phyloP scores from a whole-genome alignment of 1,139 yeast species.

The Protomyces arabidopsidicola region DNA sequence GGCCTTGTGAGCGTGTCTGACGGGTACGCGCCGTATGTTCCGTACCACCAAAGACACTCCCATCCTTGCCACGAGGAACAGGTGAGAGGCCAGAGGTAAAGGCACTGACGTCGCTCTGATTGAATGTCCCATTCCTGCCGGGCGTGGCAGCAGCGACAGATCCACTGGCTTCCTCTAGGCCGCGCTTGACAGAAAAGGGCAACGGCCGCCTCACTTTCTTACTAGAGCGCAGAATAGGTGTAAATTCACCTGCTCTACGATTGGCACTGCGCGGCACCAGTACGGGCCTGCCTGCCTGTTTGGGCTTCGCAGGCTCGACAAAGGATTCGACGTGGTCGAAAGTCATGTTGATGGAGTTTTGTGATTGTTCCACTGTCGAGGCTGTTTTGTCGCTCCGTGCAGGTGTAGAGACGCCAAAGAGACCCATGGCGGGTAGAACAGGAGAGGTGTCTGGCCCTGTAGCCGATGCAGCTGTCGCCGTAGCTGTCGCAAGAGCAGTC shows the following conservation, averaged over 20 bases:
- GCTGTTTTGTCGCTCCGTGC: slow-evolving; percentile 3
- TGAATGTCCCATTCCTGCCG: background rate
- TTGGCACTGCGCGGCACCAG: slow-evolving; percentile 3
- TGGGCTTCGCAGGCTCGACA: slow-evolving; percentile 11
- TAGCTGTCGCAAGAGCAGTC: too few species aligned
- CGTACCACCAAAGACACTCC: background rate
- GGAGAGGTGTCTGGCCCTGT: too few species aligned
- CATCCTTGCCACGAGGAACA: background rate
- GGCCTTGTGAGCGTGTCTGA: background rate
- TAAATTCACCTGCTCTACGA: slow-evolving; percentile 12
- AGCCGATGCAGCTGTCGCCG: too few species aligned
- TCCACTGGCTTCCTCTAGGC: background rate
- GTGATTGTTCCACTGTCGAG: background rate
- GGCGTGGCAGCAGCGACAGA: background rate
- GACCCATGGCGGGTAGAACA: background rate
- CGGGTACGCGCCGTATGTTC: background rate
- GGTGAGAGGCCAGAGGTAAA: background rate
- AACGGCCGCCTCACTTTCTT: background rate
- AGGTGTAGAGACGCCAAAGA: slow-evolving; percentile 16
- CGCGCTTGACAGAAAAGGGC: background rate
- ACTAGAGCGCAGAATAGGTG: slow-evolving; percentile 6
- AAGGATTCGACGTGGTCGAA: slow-evolving; percentile 19
- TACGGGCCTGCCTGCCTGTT: background rate
- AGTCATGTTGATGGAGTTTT: background rate
- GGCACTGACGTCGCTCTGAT: background rate